Base-by-base conservation (phyloP, 371 early-diverging fungal species). In the Haplosporangium sp. region DNA sequence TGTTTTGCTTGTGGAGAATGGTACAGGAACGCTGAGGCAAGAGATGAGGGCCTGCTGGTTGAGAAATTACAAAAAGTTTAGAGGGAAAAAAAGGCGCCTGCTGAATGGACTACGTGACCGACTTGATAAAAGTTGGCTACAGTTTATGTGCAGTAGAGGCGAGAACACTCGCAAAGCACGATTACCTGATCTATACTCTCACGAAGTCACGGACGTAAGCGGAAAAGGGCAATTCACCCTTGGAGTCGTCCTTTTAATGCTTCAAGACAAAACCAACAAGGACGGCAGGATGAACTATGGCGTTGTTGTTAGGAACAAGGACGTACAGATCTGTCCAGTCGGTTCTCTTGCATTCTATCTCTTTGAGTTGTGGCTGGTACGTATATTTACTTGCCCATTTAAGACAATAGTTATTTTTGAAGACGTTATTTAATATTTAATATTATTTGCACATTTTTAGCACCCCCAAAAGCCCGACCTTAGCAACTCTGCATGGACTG, bases 251-350 rank as follows among this genome's bases (percentile, higher is more conserved):
- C 45, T 69, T 1, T 11, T 15, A 11, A 63, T 69, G 69, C 42
- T 63, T 35, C 63, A 63, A 63, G 58, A 63, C 27, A 69, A 57
- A 40, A 63, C 48, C 2, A 48, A 58, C n/a, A 45, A 27, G 34
- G 45, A 53, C 8, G 63, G 63, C 8, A 5, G 38, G 34, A 13
- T 17, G 7, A 40, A 56, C 35, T 63, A 57, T 19, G 69, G 69
- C 0, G 63, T 69, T 11, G 58, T 69, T 35, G 69, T 69, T 11
- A 5, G 70, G 34, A 70, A 70, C 38, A 70, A 70, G 58, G n/a
- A n/a, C n/a, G n/a, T n/a, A n/a, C n/a, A n/a, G n/a, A n/a, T n/a
- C n/a, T n/a, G n/a, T n/a, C n/a, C 70, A 20, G 70, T 70, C 6
- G 59, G 48, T 17, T 1, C 59, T 2, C 35, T 62, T n/a, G 69